Base-by-base conservation (phyloP, 257 asterid genomes). In the Primulina huaijiensis region DNA sequence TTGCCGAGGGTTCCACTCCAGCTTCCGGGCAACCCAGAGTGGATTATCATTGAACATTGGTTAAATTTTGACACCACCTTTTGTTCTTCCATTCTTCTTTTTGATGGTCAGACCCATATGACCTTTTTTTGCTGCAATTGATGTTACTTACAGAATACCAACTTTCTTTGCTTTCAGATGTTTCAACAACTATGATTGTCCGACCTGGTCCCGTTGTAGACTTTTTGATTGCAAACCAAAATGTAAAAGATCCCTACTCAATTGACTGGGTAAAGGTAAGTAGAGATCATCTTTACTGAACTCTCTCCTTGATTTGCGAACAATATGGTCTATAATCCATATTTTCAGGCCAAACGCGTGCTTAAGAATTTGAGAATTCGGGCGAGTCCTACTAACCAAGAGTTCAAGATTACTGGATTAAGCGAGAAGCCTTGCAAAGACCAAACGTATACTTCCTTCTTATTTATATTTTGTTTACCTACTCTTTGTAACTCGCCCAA, bases 41-140 rank as follows among this genome's bases (percentile, higher is more conserved):
- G 97, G 99, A 71, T 65, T 93, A 68, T 88, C 99, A 17, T 71
- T 93, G 72, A 90, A 93, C 78, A 89, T 93, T 46, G 99, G 98
- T 92, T 37, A 62, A 21, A 29, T 33, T 3, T 57, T 8, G 16
- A 77, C 5, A 4, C 38, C 46, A 19, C 23, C 12, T 34, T 29
- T 11, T 37, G 4, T 33, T 52, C 6, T 58, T 25, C 40, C 27
- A 40, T 8, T 19, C 14, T 16, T 43, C 68, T 37, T 59, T 10
- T 70, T n/a, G 27, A 31, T 21, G 60, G 3, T 29, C 17, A 35
- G 0, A 31, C 65, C 34, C 4, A 1, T 70, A 20, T 11, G 62
- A 17, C 31, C 30, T 69, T 67, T 25, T 23, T 19, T 66, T 12
- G 7, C 52, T 63, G 53, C 33, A 35, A 6, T 23, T 60, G 37